Conservation (phyloP, 192 early-diverging fungal genomes). For the Geranomyces michiganensis region DNA sequence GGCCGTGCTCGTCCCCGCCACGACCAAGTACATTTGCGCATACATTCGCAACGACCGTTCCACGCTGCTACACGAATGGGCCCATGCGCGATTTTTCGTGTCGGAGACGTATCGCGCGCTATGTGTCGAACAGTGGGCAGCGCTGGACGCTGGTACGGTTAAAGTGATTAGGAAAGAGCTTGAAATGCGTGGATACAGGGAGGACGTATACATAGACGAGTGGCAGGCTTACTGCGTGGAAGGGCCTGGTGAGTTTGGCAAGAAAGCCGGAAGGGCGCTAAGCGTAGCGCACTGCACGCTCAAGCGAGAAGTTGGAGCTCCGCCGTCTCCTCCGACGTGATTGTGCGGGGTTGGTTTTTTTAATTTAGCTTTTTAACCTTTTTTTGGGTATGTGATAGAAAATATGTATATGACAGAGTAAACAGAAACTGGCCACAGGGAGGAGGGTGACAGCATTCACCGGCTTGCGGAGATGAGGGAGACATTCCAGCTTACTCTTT, state of each 20-base stretch:
- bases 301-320: conserved; percentile 21
- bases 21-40: conserved; percentile 45
- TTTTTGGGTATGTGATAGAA: too few relatives aligned
- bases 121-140: conserved; percentile 25
- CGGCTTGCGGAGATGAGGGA: too few relatives aligned
- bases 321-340: conserved; percentile 2
- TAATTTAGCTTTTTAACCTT: too few relatives aligned
- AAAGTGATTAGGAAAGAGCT: conserved; percentile 47
- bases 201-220: conserved; percentile 49
- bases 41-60: conserved; percentile 37
- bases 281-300: conserved; percentile 26
- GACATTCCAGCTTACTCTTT: too few relatives aligned
- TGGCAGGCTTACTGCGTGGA: conserved; percentile 61
- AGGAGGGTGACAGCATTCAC: too few relatives aligned
- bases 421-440: too few relatives aligned
- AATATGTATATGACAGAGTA: too few relatives aligned
- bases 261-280: conserved; percentile 37
- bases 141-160: conserved; percentile 13
- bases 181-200: conserved; percentile 44
- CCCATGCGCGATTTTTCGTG: conserved; percentile 47
- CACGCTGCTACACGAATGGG: conserved; percentile 58
- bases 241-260: conserved; percentile 51
- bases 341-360: too few relatives aligned
- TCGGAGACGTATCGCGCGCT: conserved; percentile 29
- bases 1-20: background rate